Base-by-base conservation (phyloP, 2,329 filamentous ascomycete genomes). In the Colletotrichum sp. region DNA sequence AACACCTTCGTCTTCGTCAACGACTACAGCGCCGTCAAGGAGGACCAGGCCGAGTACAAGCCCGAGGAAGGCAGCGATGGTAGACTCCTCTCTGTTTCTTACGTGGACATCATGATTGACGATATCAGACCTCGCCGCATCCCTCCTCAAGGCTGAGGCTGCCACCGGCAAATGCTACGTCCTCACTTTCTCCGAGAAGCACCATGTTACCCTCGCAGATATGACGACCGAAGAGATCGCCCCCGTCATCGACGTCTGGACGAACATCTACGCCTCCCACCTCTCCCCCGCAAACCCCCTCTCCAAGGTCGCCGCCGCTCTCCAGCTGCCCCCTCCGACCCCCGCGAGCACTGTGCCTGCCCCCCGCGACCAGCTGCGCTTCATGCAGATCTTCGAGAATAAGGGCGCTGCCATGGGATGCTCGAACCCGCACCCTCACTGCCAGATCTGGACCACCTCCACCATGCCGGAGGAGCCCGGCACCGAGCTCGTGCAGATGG, bases 321-420 rank as follows among this genome's bases (percentile, higher is more conserved):
- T 88, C 7, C 79, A 84, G 7, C 81, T 90, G 9, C 82, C 84
- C 3, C 80, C 88, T 82, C 73, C 82, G 4, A 82, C 82, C 13
- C 79, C 81, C 6, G 82, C 85, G 73, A 82, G 81, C 73, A 76
- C 82, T 28, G 82, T 90, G 21, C 79, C 86, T 9, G 85, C 86
- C 32, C 93, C 95, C 6, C 92, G 89, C 67, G 90, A 94, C 69
- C 95, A 98, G 85, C 95, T 98, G 80, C 92, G 94, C 69, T 98
- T 98, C 86, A 98, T 99, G 96, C 97, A 99, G 83, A 98, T 99
- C 78, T 99, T 99, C 77, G 97, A 99, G 87, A 99, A 99, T 88
- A 99, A 99, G 86, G 97, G 97, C 67, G 92, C 94, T 1, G 95
- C 96, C 13, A 99, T 99, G 97, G 97, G 97, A 67, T 99, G 97